These are phyloP conservation scores for Penicillium sp. DNA, from an alignment of 2,329 filamentous ascomycete species.

Conservation along the genomic window DNA sequence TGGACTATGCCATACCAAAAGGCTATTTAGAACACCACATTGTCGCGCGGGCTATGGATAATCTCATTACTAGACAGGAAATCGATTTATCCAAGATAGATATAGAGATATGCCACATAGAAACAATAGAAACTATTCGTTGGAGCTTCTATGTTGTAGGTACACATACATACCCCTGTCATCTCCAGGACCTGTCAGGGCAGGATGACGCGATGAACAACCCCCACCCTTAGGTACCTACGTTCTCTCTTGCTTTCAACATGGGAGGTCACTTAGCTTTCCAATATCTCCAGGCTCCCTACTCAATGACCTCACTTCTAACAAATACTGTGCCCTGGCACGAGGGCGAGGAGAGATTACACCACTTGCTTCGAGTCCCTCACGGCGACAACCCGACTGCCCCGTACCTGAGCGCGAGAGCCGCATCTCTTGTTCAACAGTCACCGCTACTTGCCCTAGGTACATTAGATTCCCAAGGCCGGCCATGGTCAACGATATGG, in stretches of 20 bases:
- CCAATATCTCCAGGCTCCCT: background rate
- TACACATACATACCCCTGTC: background rate
- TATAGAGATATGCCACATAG: background rate
- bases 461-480: constrained; percentile 54
- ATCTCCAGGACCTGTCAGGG: background rate
- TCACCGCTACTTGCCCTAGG: constrained; percentile 66
- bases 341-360: background rate
- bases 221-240: background rate
- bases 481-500: constrained; percentile 70
- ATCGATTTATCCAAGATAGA: background rate
- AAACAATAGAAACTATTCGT: background rate
- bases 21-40: no score
- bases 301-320: background rate
- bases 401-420: constrained; percentile 21
- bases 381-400: background rate
- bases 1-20: background rate
- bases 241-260: background rate
- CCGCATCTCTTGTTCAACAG: constrained; percentile 51
- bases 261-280: background rate
- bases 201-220: constrained; percentile 1
- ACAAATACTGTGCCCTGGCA: background rate
- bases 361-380: background rate
- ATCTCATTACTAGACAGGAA: background rate
- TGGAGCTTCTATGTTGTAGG: background rate
- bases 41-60: background rate